These are phyloP conservation scores for Colletotrichum sp. DNA, from an alignment of 2,329 filamentous ascomycete species.

Conservation along the genomic window DNA sequence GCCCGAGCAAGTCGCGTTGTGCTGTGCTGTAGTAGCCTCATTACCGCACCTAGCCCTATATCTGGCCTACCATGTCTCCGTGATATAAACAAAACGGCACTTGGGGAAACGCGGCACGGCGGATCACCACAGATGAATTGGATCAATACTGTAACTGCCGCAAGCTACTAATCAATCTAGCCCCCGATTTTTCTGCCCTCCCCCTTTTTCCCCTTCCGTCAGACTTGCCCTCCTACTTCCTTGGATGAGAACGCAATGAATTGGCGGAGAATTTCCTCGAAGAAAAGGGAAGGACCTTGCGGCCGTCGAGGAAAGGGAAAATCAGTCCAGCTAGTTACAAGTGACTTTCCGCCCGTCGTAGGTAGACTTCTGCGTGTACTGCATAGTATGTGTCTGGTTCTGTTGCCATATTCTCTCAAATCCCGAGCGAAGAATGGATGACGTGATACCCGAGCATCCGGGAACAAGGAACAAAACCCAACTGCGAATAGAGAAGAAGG, in stretches of 20 bases:
- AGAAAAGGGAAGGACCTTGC: neutral
- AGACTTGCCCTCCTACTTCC: neutral
- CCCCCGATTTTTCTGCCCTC: neutral
- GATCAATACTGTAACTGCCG: neutral
- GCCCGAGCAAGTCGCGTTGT: neutral
- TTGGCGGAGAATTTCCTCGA: neutral
- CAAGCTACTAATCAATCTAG: neutral
- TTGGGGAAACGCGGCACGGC: neutral
- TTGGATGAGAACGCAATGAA: neutral
- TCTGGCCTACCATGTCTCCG: neutral
- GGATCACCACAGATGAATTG: neutral
- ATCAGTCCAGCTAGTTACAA: neutral
- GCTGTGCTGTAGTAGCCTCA: neutral
- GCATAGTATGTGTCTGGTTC: neutral
- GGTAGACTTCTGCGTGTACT: neutral
- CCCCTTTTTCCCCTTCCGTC: neutral
- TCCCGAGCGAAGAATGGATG: neutral
- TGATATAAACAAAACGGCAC: constrained; percentile 2
- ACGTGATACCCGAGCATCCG: constrained; percentile 14
- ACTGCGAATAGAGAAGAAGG: neutral
- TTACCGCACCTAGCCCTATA: neutral
- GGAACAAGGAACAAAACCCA: neutral
- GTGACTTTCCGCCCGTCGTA: neutral
- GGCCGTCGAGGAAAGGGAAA: neutral
- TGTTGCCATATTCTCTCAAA: neutral